phyloP scores from a whole-genome alignment of 257 asterid genomes.

The Nicotiana noctiflora region DNA sequence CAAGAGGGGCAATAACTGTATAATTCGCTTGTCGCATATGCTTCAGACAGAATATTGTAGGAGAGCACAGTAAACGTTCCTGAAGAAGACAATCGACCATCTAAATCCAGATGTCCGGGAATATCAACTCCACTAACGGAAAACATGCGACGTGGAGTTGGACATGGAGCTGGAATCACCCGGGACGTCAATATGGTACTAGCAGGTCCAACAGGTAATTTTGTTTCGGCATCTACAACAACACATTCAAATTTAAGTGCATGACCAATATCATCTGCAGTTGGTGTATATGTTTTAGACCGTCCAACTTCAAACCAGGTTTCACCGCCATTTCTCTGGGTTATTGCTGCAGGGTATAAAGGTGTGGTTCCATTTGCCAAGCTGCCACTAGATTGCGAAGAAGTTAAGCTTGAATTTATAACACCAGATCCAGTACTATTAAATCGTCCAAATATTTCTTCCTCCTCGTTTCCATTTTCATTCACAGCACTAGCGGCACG shows the following conservation, averaged over 20 bases:
- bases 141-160: slow-evolving; percentile 79
- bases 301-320: slow-evolving; percentile 94
- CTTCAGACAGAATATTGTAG: slow-evolving; percentile 77
- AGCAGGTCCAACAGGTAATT: slow-evolving; percentile 52
- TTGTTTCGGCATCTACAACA: slow-evolving; percentile 65
- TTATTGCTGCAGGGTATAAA: slow-evolving; percentile 65
- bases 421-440: slow-evolving; percentile 53
- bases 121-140: slow-evolving; percentile 55
- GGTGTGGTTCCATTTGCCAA: slow-evolving; percentile 51
- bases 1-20: slow-evolving; percentile 91
- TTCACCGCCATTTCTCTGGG: slow-evolving; percentile 83
- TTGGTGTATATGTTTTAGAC: slow-evolving; percentile 80
- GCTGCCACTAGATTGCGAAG: slow-evolving; percentile 55
- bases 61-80: slow-evolving; percentile 95
- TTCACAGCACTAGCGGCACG: slow-evolving; percentile 74
- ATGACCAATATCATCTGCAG: slow-evolving; percentile 87
- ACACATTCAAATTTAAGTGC: slow-evolving; percentile 87
- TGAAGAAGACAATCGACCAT: slow-evolving; percentile 42
- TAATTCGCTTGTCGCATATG: slow-evolving; percentile 61
- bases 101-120: slow-evolving; percentile 56
- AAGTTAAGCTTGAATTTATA: slow-evolving; percentile 28
- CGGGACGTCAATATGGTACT: slow-evolving; percentile 69
- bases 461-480: slow-evolving; percentile 83
- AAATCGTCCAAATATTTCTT: slow-evolving; percentile 79
- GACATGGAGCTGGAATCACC: slow-evolving; percentile 96